phyloP scores from a whole-genome alignment of 305 asterid species.

The Nicotiana rustica region DNA sequence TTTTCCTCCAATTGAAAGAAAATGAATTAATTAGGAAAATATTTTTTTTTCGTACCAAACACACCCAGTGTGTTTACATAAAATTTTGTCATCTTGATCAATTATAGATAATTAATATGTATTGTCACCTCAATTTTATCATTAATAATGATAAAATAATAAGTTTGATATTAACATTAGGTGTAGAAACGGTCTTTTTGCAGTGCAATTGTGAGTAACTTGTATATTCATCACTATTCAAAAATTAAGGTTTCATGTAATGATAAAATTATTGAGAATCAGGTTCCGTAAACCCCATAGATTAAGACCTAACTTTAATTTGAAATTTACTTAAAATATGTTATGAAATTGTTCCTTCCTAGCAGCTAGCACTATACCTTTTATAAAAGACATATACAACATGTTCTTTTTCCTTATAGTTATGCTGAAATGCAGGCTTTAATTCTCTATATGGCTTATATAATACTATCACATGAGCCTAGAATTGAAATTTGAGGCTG shows the following conservation, averaged over 20 bases:
- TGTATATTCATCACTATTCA: too few relatives aligned
- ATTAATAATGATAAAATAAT: too few relatives aligned
- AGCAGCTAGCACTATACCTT: background rate
- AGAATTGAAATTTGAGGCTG: background rate
- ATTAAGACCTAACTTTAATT: background rate
- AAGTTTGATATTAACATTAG: too few relatives aligned
- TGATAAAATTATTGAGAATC: background rate
- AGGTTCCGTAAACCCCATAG: background rate
- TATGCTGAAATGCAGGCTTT: slow-evolving; percentile 26
- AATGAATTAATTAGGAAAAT: too few relatives aligned
- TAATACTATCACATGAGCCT: background rate
- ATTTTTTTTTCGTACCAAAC: too few relatives aligned
- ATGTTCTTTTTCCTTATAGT: background rate
- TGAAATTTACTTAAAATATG: background rate
- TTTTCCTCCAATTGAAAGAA: too few relatives aligned
- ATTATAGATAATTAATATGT: too few relatives aligned
- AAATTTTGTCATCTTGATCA: too few relatives aligned
- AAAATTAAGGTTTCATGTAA: too few relatives aligned
- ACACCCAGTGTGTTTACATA: too few relatives aligned
- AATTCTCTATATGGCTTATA: background rate
- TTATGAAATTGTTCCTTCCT: background rate
- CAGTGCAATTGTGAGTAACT: too few relatives aligned
- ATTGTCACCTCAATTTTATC: background rate
- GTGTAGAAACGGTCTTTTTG: too few relatives aligned
- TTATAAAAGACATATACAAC: background rate